Evolutionary conservation across 192 early-diverging fungal genomes (phyloP).

Genomic region (Ambispora gerdemannii): DNA sequence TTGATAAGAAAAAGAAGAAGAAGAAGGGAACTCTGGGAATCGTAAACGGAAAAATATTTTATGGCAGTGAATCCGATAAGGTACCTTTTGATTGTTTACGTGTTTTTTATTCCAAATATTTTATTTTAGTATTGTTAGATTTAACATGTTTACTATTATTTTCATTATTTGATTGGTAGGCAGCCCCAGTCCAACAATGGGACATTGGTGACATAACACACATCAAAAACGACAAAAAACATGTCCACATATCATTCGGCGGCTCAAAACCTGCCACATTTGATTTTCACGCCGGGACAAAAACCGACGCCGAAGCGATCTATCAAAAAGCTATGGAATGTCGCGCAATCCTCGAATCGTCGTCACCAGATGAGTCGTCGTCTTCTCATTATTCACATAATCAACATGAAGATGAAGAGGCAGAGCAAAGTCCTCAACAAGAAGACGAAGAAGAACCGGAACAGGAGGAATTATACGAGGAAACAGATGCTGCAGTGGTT

Average conservation of each 20-base stretch:
- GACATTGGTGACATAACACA: constrained; percentile 58
- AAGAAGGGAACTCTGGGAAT: constrained; percentile 63
- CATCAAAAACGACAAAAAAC: constrained; percentile 61
- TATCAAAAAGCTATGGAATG: constrained; percentile 59
- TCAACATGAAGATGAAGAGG: constrained; percentile 35
- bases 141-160: constrained; percentile 11
- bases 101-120: constrained; percentile 6
- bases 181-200: constrained; percentile 57
- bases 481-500: constrained; percentile 29
- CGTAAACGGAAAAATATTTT: constrained; percentile 59
- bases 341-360: constrained; percentile 44
- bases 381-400: constrained; percentile 34
- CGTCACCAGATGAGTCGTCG: constrained; percentile 25
- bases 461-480: constrained; percentile 34
- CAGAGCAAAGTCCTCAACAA: constrained; percentile 21
- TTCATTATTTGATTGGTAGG: constrained; percentile 3
- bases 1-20: constrained; percentile 75
- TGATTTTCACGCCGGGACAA: constrained; percentile 61
- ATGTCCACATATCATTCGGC: constrained; percentile 60
- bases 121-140: constrained; percentile 11
- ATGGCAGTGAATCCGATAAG: constrained; percentile 62
- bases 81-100: constrained; percentile 19
- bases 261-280: constrained; percentile 52
- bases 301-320: constrained; percentile 65
- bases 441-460: constrained; percentile 28